phyloP scores from a whole-genome alignment of 2,329 filamentous ascomycete genomes.

The Fusarium sp. region DNA sequence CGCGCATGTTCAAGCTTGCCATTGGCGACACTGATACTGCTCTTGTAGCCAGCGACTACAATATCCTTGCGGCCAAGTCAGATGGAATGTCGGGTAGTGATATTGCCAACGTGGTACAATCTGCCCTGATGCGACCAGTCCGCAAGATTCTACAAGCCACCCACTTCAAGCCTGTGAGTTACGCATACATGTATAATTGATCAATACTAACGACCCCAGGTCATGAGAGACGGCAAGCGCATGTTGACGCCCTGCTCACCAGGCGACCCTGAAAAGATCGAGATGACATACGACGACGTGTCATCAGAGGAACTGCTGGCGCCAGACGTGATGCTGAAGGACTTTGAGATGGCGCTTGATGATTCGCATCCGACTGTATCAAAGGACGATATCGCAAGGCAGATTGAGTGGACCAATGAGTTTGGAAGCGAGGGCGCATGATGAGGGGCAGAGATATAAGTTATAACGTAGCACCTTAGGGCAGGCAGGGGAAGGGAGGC shows the following conservation, averaged over 20 bases:
- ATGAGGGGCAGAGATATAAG: conserved; percentile 49
- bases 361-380: conserved; percentile 91
- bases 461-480: neutral
- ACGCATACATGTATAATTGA: too few species aligned
- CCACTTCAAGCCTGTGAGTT: conserved; percentile 90
- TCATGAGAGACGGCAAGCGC: conserved; percentile 74
- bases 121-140: conserved; percentile 97
- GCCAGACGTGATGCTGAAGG: conserved; percentile 87
- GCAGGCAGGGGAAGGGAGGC: conserved; percentile 1
- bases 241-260: conserved; percentile 93
- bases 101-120: conserved; percentile 95
- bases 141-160: conserved; percentile 97
- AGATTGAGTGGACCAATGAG: conserved; percentile 94
- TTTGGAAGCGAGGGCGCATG: conserved; percentile 89
- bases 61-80: conserved; percentile 81
- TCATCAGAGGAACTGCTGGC: conserved; percentile 87
- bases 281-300: conserved; percentile 94
- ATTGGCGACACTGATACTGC: conserved; percentile 94
- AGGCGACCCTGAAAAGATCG: conserved; percentile 84
- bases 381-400: conserved; percentile 83
- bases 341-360: conserved; percentile 94
- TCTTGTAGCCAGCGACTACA: conserved; percentile 81
- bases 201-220: conserved; percentile 60
- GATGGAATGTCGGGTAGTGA: conserved; percentile 97
- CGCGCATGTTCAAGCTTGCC: conserved; percentile 94